phyloP scores from a whole-genome alignment of 2,329 filamentous ascomycete genomes.

The Hymenoscyphus occultus region DNA sequence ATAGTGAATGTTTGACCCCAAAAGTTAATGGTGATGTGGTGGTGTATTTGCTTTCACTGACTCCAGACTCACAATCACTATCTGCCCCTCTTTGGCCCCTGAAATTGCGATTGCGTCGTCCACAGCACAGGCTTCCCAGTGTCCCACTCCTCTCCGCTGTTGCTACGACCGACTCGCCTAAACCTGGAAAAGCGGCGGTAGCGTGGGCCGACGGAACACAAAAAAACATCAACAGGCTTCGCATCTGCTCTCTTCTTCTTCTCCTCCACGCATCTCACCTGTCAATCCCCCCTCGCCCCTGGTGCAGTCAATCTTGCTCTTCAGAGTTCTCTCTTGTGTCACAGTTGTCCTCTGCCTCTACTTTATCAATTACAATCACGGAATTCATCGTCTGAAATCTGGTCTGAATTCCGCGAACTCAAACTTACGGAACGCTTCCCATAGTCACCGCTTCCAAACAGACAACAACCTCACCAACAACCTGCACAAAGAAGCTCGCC shows the following conservation, averaged over 20 bases:
- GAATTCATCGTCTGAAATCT: slow-evolving; percentile 13
- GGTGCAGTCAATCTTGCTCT: slow-evolving; percentile 31
- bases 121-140: background rate
- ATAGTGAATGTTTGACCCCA: background rate
- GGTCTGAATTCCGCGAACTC: background rate
- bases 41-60: background rate
- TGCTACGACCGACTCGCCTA: background rate
- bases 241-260: slow-evolving; percentile 4
- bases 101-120: background rate
- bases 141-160: background rate
- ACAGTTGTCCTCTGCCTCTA: slow-evolving; percentile 15
- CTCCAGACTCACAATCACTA: background rate
- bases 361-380: slow-evolving; percentile 14
- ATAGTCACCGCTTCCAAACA: slow-evolving; percentile 7
- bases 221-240: slow-evolving; percentile 4
- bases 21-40: background rate
- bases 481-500: slow-evolving; percentile 20
- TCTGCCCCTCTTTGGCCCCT: background rate
- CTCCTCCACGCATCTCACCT: slow-evolving; percentile 24
- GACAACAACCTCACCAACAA: slow-evolving; percentile 10
- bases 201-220: background rate
- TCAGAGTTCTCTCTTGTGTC: slow-evolving; percentile 24
- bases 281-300: slow-evolving; percentile 29
- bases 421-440: slow-evolving; percentile 13
- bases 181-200: background rate